Conservation (phyloP, 2,329 filamentous ascomycete genomes). For the Clarireedia homoeocarpa region DNA sequence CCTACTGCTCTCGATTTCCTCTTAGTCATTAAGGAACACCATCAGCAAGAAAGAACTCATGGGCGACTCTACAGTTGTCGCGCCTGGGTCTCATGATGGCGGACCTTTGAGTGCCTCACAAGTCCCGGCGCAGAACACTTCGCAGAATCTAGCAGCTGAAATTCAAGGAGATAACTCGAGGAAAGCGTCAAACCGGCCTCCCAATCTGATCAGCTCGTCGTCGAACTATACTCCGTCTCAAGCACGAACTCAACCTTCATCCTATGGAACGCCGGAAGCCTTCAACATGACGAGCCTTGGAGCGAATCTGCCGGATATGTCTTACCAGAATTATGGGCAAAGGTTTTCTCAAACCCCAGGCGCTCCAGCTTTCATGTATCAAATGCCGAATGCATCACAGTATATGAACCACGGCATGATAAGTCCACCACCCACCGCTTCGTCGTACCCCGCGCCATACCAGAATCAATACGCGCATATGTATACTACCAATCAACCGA, state of each 20-base stretch:
- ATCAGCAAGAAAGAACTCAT: conserved; percentile 1
- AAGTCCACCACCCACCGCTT: conserved; percentile 12
- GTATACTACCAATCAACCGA: conserved; percentile 18
- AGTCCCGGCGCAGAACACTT: conserved; percentile 1
- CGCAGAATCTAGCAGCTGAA: conserved; percentile 12
- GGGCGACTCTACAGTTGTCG: conserved; percentile 7
- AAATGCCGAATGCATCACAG: conserved; percentile 19
- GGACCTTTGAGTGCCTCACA: conserved; percentile 1
- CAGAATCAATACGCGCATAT: conserved; percentile 22
- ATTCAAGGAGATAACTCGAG: conserved; percentile 1
- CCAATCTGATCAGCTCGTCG: neutral
- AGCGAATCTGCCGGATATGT: conserved; percentile 20
- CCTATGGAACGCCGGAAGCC: conserved; percentile 17
- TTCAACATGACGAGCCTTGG: conserved; percentile 24
- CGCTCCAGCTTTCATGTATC: conserved; percentile 17
- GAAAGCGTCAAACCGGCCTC: conserved; percentile 1
- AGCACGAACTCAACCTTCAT: neutral
- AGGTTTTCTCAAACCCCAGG: conserved; percentile 16
- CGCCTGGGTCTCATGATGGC: conserved; percentile 3
- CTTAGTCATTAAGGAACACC: neutral
- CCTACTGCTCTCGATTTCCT: neutral
- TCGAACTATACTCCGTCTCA: conserved; percentile 9
- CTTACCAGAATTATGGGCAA: conserved; percentile 21
- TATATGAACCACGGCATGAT: conserved; percentile 13
- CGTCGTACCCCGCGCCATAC: conserved; percentile 23